phyloP scores from a whole-genome alignment of 1,284 basidiomycete species.

The Ustilago crameri region DNA sequence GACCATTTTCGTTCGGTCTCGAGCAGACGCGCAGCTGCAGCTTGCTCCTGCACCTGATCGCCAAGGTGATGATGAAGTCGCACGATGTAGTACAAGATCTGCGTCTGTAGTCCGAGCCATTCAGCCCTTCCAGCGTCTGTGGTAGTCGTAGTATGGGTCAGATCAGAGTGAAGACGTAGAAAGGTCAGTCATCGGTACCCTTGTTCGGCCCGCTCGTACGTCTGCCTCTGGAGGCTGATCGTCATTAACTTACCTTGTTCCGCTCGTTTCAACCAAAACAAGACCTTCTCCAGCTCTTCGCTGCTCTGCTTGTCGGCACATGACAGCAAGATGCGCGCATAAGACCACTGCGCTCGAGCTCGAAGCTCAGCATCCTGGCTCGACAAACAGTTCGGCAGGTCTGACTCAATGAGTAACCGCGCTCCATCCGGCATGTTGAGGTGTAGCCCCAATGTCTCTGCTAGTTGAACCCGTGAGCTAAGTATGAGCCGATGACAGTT shows the following conservation, averaged over 20 bases:
- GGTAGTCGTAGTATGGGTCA: too few species aligned
- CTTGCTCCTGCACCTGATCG: slow-evolving; percentile 1
- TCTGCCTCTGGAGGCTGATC: too few species aligned
- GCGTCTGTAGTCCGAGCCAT: slow-evolving; percentile 35
- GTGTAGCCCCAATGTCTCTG: slow-evolving; percentile 34
- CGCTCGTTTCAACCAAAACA: slow-evolving; percentile 31
- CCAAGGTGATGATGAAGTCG: slow-evolving; percentile 43
- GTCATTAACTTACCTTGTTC: slow-evolving; percentile 7
- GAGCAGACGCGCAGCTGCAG: slow-evolving; percentile 8
- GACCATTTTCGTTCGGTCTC: slow-evolving; percentile 25
- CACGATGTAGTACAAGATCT: slow-evolving; percentile 48
- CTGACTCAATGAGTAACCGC: slow-evolving; percentile 26
- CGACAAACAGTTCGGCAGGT: slow-evolving; percentile 25
- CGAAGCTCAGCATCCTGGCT: slow-evolving; percentile 33
- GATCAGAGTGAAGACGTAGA: too few species aligned
- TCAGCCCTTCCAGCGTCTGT: slow-evolving; percentile 23
- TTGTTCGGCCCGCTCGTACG: too few species aligned
- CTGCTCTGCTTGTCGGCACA: slow-evolving; percentile 22
- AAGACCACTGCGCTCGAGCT: slow-evolving; percentile 38
- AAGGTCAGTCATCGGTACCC: too few species aligned
- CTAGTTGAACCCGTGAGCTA: slow-evolving; percentile 24
- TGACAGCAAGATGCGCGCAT: slow-evolving; percentile 33
- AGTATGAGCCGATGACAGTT: slow-evolving; percentile 29
- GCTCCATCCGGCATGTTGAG: slow-evolving; percentile 34
- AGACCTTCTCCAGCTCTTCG: slow-evolving; percentile 14